Conservation (phyloP, 164 flowering plant species). For the Chimonanthus salicifolius region DNA sequence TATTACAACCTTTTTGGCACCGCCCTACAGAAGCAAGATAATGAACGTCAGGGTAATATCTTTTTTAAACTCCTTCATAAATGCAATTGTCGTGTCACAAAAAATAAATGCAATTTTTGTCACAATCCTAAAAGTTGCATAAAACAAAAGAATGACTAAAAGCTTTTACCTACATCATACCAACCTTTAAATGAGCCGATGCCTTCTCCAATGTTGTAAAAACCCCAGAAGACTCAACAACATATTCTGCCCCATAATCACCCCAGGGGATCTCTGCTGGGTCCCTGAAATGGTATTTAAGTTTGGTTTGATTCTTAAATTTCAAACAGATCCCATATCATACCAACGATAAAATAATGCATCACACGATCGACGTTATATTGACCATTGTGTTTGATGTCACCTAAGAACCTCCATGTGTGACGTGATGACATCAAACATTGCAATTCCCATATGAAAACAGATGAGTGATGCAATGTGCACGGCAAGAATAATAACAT, state of each 20-base stretch:
- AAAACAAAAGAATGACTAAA: neutral
- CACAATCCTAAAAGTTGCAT: no score
- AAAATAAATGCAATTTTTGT: no score
- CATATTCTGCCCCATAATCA: slow-evolving; percentile 83
- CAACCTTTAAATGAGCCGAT: slow-evolving; percentile 72
- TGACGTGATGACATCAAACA: no score
- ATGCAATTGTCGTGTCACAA: no score
- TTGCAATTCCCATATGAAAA: no score
- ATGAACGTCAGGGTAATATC: neutral
- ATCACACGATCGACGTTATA: no score
- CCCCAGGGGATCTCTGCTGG: slow-evolving; percentile 97
- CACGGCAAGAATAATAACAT: no score
- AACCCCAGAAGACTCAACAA: slow-evolving; percentile 95
- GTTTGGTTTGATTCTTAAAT: neutral
- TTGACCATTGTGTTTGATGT: no score
- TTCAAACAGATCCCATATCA: neutral
- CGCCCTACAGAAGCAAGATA: slow-evolving; percentile 49
- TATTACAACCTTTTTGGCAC: slow-evolving; percentile 89
- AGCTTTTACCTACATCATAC: neutral
- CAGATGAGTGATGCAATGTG: no score
- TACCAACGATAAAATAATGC: no score
- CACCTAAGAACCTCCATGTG: no score
- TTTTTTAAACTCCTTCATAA: no score
- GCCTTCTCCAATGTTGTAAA: slow-evolving; percentile 89
- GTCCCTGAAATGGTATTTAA: slow-evolving; percentile 37